Base-by-base conservation (phyloP, 257 asterid genomes). In the Echites panduratus region DNA sequence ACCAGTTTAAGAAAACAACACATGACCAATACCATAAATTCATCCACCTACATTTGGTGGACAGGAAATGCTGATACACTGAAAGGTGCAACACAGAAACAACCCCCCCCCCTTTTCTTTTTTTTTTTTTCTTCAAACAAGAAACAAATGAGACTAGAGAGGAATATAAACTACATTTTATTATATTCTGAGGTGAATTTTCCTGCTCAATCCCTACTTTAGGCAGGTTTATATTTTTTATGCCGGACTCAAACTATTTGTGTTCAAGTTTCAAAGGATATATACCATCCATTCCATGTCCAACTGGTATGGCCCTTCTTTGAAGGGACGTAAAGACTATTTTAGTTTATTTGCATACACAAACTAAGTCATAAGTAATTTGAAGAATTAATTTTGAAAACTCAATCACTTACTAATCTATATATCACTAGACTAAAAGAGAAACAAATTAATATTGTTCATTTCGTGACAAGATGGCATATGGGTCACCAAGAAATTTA, bases 401-500 rank as follows among this genome's bases (percentile, higher is more conserved):
- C 13, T 35, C 13, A 7, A 32, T 63, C n/a, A 38, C 45, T 38
- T 16, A 38, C 16, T 14, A 35, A 63, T 59, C 4, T 0, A 24
- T 57, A 59, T 61, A 32, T 32, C 66, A 29, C 24, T 27, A 32
- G 43, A 63, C 47, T 32, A 19, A 63, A 45, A 32, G 24, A 59
- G 43, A 38, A 63, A 63, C 24, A 35, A 35, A 32, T 40, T 26
- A 35, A 63, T 32, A 35, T 16, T 63, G 26, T 16, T 35, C 45
- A n/a, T 12, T 16, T 32, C 6, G 38, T 17, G 47, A 63, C 14
- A 26, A 63, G 68, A 57, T 63, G 24, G 47, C 45, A 63, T 32
- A 63, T 63, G 24, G 68, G 47, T 61, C 32, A 63, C 17, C 68
- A 63, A 35, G 48, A 63, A n/a, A 63, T 63, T 29, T 13, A 16